phyloP scores from a whole-genome alignment of 2,329 filamentous ascomycete species.

The Ophiocordyceps polyrhachis-furcata region DNA sequence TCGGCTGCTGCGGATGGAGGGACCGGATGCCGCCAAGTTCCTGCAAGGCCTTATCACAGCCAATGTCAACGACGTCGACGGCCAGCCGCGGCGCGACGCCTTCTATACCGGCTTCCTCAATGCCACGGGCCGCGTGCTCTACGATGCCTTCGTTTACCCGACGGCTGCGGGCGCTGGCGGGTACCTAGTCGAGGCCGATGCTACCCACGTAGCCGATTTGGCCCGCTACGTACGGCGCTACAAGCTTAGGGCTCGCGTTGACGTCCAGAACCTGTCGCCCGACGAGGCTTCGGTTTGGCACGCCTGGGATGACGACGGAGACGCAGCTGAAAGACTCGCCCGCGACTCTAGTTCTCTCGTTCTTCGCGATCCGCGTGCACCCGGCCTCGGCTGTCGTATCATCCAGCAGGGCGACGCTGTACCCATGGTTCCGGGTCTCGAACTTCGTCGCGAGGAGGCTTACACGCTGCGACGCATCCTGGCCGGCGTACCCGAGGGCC shows the following conservation, averaged over 20 bases:
- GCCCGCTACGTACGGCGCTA: slow-evolving; percentile 64
- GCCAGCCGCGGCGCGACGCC: slow-evolving; percentile 23
- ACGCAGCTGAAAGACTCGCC: not conserved
- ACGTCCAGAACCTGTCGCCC: slow-evolving; percentile 43
- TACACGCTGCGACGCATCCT: slow-evolving; percentile 68
- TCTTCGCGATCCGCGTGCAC: slow-evolving; percentile 33
- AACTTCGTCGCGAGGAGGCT: slow-evolving; percentile 29
- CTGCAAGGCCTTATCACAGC: slow-evolving; percentile 77
- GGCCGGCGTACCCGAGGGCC: slow-evolving; percentile 69
- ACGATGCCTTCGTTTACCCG: slow-evolving; percentile 83
- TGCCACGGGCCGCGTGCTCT: slow-evolving; percentile 63
- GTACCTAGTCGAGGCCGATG: slow-evolving; percentile 69
- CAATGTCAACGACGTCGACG: slow-evolving; percentile 18
- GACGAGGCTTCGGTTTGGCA: slow-evolving; percentile 55
- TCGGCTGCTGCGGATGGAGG: slow-evolving; percentile 59
- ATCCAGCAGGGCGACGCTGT: slow-evolving; percentile 12
- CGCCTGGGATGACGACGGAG: slow-evolving; percentile 42
- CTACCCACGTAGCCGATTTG: slow-evolving; percentile 40
- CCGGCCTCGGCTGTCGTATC: slow-evolving; percentile 35
- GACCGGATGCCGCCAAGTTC: slow-evolving; percentile 63
- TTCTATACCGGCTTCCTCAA: slow-evolving; percentile 77
- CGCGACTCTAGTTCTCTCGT: slow-evolving; percentile 10
- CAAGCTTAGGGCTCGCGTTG: slow-evolving; percentile 67
- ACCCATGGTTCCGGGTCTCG: slow-evolving; percentile 20
- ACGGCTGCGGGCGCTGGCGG: slow-evolving; percentile 12